Base-by-base conservation (phyloP, 768 basidiomycete genomes). In the Crepidotus variabilis region DNA sequence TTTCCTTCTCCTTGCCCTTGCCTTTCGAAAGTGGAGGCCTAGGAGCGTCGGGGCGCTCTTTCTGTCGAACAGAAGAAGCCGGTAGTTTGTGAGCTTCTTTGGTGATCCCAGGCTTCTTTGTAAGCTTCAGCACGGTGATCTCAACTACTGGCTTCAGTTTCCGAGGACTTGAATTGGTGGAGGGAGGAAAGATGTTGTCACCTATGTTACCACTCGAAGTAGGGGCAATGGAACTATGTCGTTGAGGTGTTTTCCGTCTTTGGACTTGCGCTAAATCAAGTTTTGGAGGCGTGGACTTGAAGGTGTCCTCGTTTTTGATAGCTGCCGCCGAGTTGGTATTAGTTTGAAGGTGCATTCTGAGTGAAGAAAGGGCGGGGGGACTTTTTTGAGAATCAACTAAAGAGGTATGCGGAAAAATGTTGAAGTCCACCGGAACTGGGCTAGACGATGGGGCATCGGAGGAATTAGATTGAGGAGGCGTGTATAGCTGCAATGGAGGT, bases 401-500 rank as follows among this genome's bases (percentile, higher is more conserved):
- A 48, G 20, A 34, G 7, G 13, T n/a, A 13, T 2, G 24, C 36
- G n/a, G 20, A 2, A 10, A 9, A 16, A 4, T 20, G 22, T 54
- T 45, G 33, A 55, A 54, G 6, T 52, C 36, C 24, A 28, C 45
- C 5, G 51, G 46, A 2, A 24, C 32, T 18, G 60, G 62, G 20
- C 59, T 60, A 11, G 49, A 49, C 14, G 69, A 67, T 10, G 65
- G 60, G 33, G 58, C 55, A 20, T 69, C 67, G 28, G 68, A 69
- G 2, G 71, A 70, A 1, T 69, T 63, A 24, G 77, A 78, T 47
- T 62, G 67, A 9, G 78, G 78, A 34, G 77, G 78, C 2, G 77
- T 78, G 52, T 73, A 65, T 4, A 78, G 64, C 56, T 78, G 77
- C 6, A 18, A 55, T 16, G 49, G 34, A 22, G 22, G n/a, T 47